Base-by-base conservation (phyloP, 148 eudicot species). In the Suaeda aralocaspica region DNA sequence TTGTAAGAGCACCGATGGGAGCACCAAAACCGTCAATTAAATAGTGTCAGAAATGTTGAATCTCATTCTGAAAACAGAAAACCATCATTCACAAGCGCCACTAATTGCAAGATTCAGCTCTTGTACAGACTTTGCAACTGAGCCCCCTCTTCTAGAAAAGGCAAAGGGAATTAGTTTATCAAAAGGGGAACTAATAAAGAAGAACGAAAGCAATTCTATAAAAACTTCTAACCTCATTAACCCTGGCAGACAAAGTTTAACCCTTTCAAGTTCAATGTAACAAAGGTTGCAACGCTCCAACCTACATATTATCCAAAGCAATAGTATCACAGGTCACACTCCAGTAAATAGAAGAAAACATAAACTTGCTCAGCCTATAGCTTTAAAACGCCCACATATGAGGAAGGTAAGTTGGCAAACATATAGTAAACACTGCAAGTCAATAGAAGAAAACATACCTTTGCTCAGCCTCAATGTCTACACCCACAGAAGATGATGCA, bases 381-480 rank as follows among this genome's bases (percentile, higher is more conserved):
- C n/a, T n/a, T n/a, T n/a, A n/a, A n/a, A n/a, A n/a, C n/a, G n/a
- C n/a, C n/a, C n/a, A n/a, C n/a, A n/a, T n/a, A n/a, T n/a, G n/a
- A n/a, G n/a, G n/a, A n/a, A n/a, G n/a, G n/a, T n/a, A n/a, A n/a
- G n/a, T n/a, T n/a, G n/a, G n/a, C n/a, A n/a, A n/a, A n/a, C n/a
- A n/a, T n/a, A 44, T 30, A 33, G 42, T 62, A 14, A 12, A 72
- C 57, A 6, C n/a, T n/a, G 31, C 49, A 63, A 29, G 34, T 30
- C 52, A 10, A 18, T 26, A 9, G 64, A 72, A 42, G 25, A 19
- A 36, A 10, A 51, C 75, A 45, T 26, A 94, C 99, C 99, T 94
- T 80, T 91, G 89, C 80, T 94, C 99, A 59, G 96, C 96, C 83
- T 94, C 99, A 71, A 94, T 91, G 79, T 94, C 97, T 18, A 94